Conservation (phyloP, 441 rosid genomes). For the Erodium texanum region DNA sequence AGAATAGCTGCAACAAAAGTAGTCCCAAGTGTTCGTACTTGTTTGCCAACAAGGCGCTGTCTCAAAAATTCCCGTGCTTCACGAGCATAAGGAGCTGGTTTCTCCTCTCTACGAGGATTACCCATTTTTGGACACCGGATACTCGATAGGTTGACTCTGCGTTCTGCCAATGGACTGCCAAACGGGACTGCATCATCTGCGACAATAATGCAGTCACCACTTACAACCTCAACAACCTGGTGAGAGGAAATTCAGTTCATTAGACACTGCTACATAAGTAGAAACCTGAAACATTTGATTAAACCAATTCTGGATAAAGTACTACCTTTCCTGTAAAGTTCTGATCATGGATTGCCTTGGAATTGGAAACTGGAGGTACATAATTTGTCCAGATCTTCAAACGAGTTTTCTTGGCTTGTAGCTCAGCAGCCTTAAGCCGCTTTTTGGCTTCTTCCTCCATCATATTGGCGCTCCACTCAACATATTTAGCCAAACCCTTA, state of each 20-base stretch:
- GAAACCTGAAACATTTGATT: neutral
- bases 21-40: conserved; percentile 12
- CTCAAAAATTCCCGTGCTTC: conserved; percentile 25
- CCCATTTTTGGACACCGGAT: conserved; percentile 24
- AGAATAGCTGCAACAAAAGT: neutral
- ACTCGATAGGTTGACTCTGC: conserved; percentile 24
- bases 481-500: conserved; percentile 89
- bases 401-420: conserved; percentile 74
- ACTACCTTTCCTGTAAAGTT: conserved; percentile 89
- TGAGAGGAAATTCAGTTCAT: neutral
- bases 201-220: conserved; percentile 25
- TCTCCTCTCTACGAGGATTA: conserved; percentile 24
- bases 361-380: conserved; percentile 73
- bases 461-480: conserved; percentile 98
- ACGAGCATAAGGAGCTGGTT: conserved; percentile 27
- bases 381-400: conserved; percentile 79
- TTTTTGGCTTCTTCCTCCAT: conserved; percentile 91
- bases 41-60: conserved; percentile 22
- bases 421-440: conserved; percentile 70
- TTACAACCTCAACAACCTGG: conserved; percentile 13
- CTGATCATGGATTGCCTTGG: conserved; percentile 89
- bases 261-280: neutral
- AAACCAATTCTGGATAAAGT: neutral
- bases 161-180: conserved; percentile 24
- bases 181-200: conserved; percentile 26